Percentiles rank a stretch among this genome's conserved stretches.
Evolutionary conservation across 140 eudicot genomes (phyloP).

Genomic region (Anethum foeniculum): DNA sequence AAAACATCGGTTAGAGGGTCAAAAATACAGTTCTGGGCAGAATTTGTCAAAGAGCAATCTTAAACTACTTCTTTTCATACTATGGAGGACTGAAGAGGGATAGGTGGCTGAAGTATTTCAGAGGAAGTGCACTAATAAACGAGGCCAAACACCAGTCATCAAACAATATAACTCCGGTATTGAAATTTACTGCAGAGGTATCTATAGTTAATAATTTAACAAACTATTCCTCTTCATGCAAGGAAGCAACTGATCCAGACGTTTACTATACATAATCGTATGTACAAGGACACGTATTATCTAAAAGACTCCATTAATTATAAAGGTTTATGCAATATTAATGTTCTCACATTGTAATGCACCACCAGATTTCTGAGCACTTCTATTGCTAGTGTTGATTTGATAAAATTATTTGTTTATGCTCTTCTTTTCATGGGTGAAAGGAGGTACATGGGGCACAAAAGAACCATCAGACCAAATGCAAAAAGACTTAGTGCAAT

Average conservation of each 20-base stretch:
- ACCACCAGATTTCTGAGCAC: background rate
- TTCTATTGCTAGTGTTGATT: background rate
- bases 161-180: background rate
- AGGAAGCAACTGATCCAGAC: slow-evolving; percentile 3
- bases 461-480: slow-evolving; percentile 55
- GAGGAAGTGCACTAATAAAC: background rate
- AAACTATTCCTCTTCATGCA: background rate
- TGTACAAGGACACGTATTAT: background rate
- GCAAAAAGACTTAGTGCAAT: slow-evolving; percentile 40
- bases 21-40: no score
- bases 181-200: background rate
- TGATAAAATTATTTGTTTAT: background rate
- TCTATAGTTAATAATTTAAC: background rate
- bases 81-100: background rate
- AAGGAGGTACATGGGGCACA: slow-evolving; percentile 66
- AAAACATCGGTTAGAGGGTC: no score
- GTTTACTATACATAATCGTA: background rate
- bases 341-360: background rate
- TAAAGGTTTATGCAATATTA: background rate
- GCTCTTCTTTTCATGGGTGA: slow-evolving; percentile 8
- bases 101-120: background rate
- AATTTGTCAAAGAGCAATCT: background rate
- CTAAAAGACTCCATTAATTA: background rate
- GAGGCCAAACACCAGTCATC: background rate
- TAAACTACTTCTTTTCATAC: background rate